Conservation (phyloP, 306 rosid genomes). For the Lathyrus aphaca region DNA sequence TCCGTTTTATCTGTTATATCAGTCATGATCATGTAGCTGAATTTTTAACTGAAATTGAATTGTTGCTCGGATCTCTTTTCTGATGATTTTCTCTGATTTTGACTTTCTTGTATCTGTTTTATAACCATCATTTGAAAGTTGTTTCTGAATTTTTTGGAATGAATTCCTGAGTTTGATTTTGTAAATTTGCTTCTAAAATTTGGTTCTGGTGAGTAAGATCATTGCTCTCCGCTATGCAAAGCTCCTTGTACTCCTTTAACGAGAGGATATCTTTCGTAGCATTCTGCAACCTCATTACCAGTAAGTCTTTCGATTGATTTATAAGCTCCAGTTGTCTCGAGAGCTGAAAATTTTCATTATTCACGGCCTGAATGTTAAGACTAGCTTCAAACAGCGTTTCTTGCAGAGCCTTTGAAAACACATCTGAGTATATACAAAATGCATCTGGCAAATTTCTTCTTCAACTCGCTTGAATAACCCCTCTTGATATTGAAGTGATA, state of each 20-base stretch:
- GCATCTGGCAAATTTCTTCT: constrained; percentile 80
- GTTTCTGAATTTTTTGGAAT: too few species aligned
- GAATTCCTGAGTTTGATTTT: too few species aligned
- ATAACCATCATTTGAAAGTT: too few species aligned
- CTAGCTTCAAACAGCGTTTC: constrained; percentile 77
- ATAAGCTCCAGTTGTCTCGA: constrained; percentile 67
- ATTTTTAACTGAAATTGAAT: too few species aligned
- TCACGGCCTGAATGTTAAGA: constrained; percentile 53
- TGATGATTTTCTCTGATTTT: too few species aligned
- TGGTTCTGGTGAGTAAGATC: constrained; percentile 66
- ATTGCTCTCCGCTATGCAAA: too few species aligned
- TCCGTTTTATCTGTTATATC: too few species aligned
- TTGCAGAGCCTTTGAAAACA: constrained; percentile 77
- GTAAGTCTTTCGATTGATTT: constrained; percentile 71
- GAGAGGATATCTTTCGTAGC: constrained; percentile 66
- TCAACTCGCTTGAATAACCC: constrained; percentile 82
- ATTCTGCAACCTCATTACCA: constrained; percentile 68
- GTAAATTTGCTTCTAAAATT: too few species aligned
- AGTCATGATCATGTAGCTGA: too few species aligned
- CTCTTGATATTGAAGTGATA: constrained; percentile 76
- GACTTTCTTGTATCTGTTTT: too few species aligned
- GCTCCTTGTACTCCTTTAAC: constrained; percentile 64
- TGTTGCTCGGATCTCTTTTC: too few species aligned
- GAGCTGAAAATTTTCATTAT: too few species aligned
- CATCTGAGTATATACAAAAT: constrained; percentile 71